These are phyloP conservation scores for Xylaria polymorpha DNA, from an alignment of 2,329 filamentous ascomycete species.

Conservation along the genomic window DNA sequence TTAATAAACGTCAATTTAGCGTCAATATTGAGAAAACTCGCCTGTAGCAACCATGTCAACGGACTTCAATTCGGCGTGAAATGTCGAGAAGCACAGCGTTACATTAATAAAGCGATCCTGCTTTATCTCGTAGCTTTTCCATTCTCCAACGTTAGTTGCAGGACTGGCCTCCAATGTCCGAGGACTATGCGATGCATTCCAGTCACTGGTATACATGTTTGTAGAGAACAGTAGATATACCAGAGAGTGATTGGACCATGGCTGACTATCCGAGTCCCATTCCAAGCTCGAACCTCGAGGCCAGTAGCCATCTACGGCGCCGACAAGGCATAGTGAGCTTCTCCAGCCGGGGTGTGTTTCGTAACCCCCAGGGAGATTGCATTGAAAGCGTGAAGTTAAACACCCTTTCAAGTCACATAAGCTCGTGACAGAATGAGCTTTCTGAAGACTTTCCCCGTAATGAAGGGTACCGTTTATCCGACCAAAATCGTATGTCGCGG, in stretches of 20 bases:
- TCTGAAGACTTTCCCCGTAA: constrained; percentile 5
- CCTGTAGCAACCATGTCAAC: neutral
- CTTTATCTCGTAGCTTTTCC: neutral
- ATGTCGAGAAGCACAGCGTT: constrained; percentile 8
- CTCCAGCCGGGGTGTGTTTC: neutral
- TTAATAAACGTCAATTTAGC: neutral
- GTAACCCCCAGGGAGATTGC: neutral
- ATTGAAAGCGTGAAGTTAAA: neutral
- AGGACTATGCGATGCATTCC: neutral
- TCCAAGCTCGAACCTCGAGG: neutral
- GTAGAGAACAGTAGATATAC: constrained; percentile 6
- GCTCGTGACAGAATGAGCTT: neutral
- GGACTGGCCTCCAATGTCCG: neutral
- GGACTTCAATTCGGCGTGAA: neutral
- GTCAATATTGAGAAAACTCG: neutral
- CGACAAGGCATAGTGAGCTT: neutral
- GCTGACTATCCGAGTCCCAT: neutral
- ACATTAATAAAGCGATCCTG: neutral
- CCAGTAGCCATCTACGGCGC: neutral
- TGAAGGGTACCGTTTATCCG: neutral
- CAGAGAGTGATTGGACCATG: constrained; percentile 1
- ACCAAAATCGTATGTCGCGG: neutral
- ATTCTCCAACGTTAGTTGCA: neutral
- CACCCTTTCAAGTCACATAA: constrained; percentile 7
- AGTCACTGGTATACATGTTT: constrained; percentile 4